Evolutionary conservation across 2,329 filamentous ascomycete genomes (phyloP), one percentile per base, ranked within the genome.

Genomic region (Calycina marina): DNA sequence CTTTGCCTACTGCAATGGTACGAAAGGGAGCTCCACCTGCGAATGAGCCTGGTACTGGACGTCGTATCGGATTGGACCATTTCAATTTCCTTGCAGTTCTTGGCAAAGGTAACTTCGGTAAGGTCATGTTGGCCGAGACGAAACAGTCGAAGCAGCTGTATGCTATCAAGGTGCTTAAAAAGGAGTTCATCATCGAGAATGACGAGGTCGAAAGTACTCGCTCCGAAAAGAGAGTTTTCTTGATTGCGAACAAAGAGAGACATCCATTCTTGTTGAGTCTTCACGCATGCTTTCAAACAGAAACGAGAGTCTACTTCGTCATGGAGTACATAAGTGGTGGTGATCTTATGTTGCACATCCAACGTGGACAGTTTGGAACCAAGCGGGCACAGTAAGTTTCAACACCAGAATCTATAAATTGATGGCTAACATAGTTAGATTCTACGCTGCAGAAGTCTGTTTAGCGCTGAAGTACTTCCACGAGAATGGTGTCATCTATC

Each of bases 291-390:
- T 98, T 98, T 70, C 90, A 98, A 60, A 98, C 90, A 0, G 90
- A 98, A 57, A 98, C 90, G 5, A 69, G 90, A 47, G 86, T 98
- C 14, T 98, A 98, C 62, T 98, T 98, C 53, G 90, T 98, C 42
- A 96, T 96, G 88, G 90, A 98, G 61, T 98, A 98, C 55, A 84
- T 98, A 42, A 93, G 85, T 53, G 90, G 90, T 63, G 90, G 90
- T 62, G 90, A 98, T 67, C 60, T 98, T 54, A 98, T 98, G 90
- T 66, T 96, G 59, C 90, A 98, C 60, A 98, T 98, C 54, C 90
- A 98, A 57, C 76, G 90, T 38, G 88, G 88, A 12, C 83, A 93
- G 52, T 98, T 98, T 51, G 88, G 88, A 35, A 81, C 85, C 5
- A 96, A 93, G 60, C 75, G 90, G 45, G 88, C 90, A 43, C 90